Evolutionary conservation across 2,329 filamentous ascomycete species (phyloP).

Genomic region (Clarireedia homoeocarpa): DNA sequence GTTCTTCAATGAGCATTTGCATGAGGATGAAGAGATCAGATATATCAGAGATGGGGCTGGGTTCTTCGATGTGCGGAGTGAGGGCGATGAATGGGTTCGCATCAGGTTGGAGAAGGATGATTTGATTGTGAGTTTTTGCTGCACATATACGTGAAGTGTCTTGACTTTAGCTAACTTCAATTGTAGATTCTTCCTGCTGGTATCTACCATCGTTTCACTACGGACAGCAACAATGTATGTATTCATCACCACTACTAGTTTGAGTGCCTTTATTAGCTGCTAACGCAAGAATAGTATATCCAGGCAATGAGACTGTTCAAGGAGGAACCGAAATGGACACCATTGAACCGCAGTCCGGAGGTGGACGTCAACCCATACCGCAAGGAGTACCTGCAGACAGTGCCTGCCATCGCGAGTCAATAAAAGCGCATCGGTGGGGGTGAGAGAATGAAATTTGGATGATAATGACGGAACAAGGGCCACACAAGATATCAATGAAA

Average conservation of each 20-base stretch:
- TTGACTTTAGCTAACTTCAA: slow-evolving; percentile 11
- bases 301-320: slow-evolving; percentile 96
- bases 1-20: slow-evolving; percentile 93
- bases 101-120: slow-evolving; percentile 80
- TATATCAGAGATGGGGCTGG: slow-evolving; percentile 85
- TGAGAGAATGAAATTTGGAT: neutral
- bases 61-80: slow-evolving; percentile 85
- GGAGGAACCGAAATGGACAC: slow-evolving; percentile 97
- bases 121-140: slow-evolving; percentile 47
- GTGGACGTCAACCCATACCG: slow-evolving; percentile 74
- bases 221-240: slow-evolving; percentile 81
- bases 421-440: neutral
- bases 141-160: neutral
- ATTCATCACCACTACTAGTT: neutral
- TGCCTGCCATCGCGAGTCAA: slow-evolving; percentile 11
- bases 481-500: neutral
- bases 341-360: slow-evolving; percentile 71
- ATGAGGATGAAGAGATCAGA: slow-evolving; percentile 97
- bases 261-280: neutral
- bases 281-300: slow-evolving; percentile 58
- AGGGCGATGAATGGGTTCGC: slow-evolving; percentile 81
- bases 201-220: slow-evolving; percentile 97
- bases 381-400: slow-evolving; percentile 59
- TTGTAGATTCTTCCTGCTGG: slow-evolving; percentile 71
- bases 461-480: neutral